Conservation (phyloP, 345 rosid species). For the Mangifera indica region DNA sequence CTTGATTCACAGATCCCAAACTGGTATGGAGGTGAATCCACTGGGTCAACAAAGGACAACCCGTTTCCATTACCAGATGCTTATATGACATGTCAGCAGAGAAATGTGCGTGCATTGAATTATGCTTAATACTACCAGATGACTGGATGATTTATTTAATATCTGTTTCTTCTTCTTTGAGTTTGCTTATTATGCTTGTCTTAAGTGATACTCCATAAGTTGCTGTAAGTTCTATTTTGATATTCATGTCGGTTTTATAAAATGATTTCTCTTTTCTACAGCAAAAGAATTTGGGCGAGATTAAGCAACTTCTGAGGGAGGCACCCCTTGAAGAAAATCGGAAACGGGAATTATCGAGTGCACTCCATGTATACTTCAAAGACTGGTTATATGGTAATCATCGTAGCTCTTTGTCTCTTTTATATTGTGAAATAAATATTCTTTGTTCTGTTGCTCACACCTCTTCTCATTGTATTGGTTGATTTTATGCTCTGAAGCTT, state of each 20-base stretch:
- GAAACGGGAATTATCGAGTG: slow-evolving; percentile 80
- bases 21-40: slow-evolving; percentile 75
- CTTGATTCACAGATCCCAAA: slow-evolving; percentile 71
- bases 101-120: slow-evolving; percentile 51
- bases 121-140: slow-evolving; percentile 15
- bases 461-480: slow-evolving; percentile 3
- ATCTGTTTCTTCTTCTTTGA: slow-evolving; percentile 1
- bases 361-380: slow-evolving; percentile 88
- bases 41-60: slow-evolving; percentile 73
- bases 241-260: neutral
- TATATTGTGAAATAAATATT: neutral
- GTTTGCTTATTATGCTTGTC: slow-evolving; percentile 12
- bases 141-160: neutral
- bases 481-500: neutral
- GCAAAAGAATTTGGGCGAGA: slow-evolving; percentile 77
- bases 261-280: slow-evolving; percentile 27
- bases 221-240: slow-evolving; percentile 4
- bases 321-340: slow-evolving; percentile 80
- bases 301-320: slow-evolving; percentile 69
- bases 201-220: neutral
- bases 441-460: neutral
- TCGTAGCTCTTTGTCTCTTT: slow-evolving; percentile 10
- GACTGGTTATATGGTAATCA: slow-evolving; percentile 94
- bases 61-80: slow-evolving; percentile 82
- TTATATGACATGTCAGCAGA: slow-evolving; percentile 72